Conservation (phyloP, 768 basidiomycete genomes). For the Baorangia bicolor region DNA sequence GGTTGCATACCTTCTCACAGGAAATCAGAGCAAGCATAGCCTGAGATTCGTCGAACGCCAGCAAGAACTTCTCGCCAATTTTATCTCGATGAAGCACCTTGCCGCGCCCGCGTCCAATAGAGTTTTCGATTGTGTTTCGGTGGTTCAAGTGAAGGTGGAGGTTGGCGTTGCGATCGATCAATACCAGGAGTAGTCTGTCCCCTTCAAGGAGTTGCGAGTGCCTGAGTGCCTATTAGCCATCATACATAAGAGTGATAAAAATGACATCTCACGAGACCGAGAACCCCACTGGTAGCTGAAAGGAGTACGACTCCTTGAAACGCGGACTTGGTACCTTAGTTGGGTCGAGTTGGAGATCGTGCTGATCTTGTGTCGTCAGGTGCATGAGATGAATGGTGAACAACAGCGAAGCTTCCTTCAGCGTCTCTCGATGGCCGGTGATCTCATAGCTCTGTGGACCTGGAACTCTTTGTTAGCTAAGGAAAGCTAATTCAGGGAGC, state of each 20-base stretch:
- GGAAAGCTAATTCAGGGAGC: neutral
- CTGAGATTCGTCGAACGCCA: slow-evolving; percentile 54
- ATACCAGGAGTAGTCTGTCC: slow-evolving; percentile 40
- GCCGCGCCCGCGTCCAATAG: slow-evolving; percentile 32
- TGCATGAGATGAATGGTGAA: slow-evolving; percentile 31
- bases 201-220: slow-evolving; percentile 42
- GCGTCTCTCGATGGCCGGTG: slow-evolving; percentile 17
- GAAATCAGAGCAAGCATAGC: slow-evolving; percentile 48
- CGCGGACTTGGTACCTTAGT: slow-evolving; percentile 23
- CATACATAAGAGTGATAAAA: neutral
- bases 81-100: slow-evolving; percentile 44
- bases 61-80: slow-evolving; percentile 43
- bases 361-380: slow-evolving; percentile 29
- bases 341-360: slow-evolving; percentile 29
- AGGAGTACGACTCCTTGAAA: slow-evolving; percentile 27
- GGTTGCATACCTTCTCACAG: slow-evolving; percentile 38
- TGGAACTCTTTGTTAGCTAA: slow-evolving; percentile 1
- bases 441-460: slow-evolving; percentile 18
- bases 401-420: slow-evolving; percentile 19
- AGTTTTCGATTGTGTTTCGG: slow-evolving; percentile 32
- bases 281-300: slow-evolving; percentile 22
- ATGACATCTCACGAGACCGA: slow-evolving; percentile 24
- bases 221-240: slow-evolving; percentile 17
- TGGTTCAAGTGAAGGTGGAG: slow-evolving; percentile 41
- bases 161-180: slow-evolving; percentile 33